These are phyloP conservation scores for maize (Zea mays) DNA, from an alignment of 176 grass and related monocot genomes.

Conservation along the genomic window Zm-B73-REFERENCE-NAM-5.0 NC_050102.1:110043001-110043500, in stretches of 20 bases:
- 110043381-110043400: conserved; percentile 54
- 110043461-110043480: conserved; percentile 15
- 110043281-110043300: conserved; percentile 48
- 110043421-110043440: conserved; percentile 37
- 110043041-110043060: conserved; percentile 42
- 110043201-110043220: conserved; percentile 8
- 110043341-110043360: conserved; percentile 14
- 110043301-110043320: conserved; percentile 45
- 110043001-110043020: conserved; percentile 5
- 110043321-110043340: conserved; percentile 36
- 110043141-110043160: conserved; percentile 21
- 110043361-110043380: conserved; percentile 48
- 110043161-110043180: conserved; percentile 30
- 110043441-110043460: conserved; percentile 22
- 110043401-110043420: conserved; percentile 60
- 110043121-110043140: conserved; percentile 19
- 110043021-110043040: conserved; percentile 48
- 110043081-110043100: too few species aligned
- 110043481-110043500: conserved; percentile 26
- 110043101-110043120: conserved; percentile 12
- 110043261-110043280: conserved; percentile 13
- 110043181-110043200: conserved; percentile 21
- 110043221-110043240: neutral
- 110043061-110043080: conserved; percentile 22
- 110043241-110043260: conserved; percentile 32